Conservation (phyloP, 768 basidiomycete species). For the Lepiota brunneoincarnata region DNA sequence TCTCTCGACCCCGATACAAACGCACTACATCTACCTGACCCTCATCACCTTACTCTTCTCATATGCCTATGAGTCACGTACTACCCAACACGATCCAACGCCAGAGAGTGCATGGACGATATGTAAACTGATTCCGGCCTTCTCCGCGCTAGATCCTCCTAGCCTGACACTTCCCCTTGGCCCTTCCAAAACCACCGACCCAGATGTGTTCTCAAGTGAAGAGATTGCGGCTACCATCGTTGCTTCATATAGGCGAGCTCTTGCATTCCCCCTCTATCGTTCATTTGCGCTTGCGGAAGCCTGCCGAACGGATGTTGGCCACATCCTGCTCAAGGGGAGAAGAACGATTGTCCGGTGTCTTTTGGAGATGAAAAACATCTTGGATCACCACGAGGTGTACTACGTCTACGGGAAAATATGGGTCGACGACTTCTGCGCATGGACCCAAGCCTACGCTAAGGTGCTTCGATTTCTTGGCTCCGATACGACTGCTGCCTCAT, state of each 20-base stretch:
- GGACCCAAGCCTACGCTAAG: conserved; percentile 70
- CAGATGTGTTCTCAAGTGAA: conserved; percentile 32
- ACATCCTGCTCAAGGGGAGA: conserved; percentile 56
- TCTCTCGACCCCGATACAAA: conserved; percentile 53
- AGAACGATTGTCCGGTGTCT: conserved; percentile 62
- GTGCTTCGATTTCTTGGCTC: conserved; percentile 37
- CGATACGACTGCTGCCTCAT: neutral
- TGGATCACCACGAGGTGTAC: conserved; percentile 84
- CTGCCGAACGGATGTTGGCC: conserved; percentile 64
- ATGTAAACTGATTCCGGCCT: conserved; percentile 65
- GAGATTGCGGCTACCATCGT: conserved; percentile 53
- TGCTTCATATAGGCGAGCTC: conserved; percentile 69
- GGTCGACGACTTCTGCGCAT: conserved; percentile 84
- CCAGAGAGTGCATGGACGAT: conserved; percentile 90
- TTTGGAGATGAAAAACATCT: conserved; percentile 66
- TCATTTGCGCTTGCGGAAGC: conserved; percentile 72
- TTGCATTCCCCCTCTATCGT: conserved; percentile 78
- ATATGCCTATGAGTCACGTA: conserved; percentile 79
- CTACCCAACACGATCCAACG: conserved; percentile 76
- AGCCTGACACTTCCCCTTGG: conserved; percentile 23
- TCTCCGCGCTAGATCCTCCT: conserved; percentile 75
- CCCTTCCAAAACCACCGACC: conserved; percentile 15
- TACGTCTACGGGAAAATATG: conserved; percentile 88
- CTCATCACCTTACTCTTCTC: conserved; percentile 73
- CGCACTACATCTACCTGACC: conserved; percentile 63